Evolutionary conservation across 257 asterid genomes (phyloP).

Genomic region (Hygrophila difformis): DNA sequence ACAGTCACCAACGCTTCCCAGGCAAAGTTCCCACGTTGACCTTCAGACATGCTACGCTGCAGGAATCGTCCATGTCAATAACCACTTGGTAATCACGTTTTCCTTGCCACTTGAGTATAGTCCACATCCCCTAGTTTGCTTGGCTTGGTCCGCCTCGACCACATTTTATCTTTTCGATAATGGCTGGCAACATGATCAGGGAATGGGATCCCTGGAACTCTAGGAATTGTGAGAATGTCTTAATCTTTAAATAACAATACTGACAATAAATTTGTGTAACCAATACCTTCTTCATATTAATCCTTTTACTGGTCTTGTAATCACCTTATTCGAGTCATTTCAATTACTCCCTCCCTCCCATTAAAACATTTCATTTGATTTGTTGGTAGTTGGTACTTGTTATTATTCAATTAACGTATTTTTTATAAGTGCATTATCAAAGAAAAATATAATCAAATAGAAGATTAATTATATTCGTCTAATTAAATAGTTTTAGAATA

Average conservation of each 20-base stretch:
- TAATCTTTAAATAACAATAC: not conserved
- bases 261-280: not conserved
- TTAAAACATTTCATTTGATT: no score
- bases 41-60: constrained; percentile 92
- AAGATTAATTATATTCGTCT: no score
- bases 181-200: constrained; percentile 89
- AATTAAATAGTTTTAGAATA: no score
- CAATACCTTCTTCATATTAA: constrained; percentile 85
- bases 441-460: no score
- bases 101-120: no score
- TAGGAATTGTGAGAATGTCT: not conserved
- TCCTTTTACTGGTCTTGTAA: constrained; percentile 93
- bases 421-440: no score
- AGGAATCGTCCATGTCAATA: constrained; percentile 91
- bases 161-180: constrained; percentile 80
- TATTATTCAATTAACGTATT: no score
- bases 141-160: constrained; percentile 88
- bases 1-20: constrained; percentile 87
- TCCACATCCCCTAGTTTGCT: no score
- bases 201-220: constrained; percentile 67
- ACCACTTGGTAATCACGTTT: constrained; percentile 93
- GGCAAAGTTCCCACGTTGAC: constrained; percentile 68
- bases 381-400: no score
- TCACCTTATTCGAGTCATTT: no score
- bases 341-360: no score